Conservation (phyloP, 2,329 filamentous ascomycete species). For the Claviceps sorghi region DNA sequence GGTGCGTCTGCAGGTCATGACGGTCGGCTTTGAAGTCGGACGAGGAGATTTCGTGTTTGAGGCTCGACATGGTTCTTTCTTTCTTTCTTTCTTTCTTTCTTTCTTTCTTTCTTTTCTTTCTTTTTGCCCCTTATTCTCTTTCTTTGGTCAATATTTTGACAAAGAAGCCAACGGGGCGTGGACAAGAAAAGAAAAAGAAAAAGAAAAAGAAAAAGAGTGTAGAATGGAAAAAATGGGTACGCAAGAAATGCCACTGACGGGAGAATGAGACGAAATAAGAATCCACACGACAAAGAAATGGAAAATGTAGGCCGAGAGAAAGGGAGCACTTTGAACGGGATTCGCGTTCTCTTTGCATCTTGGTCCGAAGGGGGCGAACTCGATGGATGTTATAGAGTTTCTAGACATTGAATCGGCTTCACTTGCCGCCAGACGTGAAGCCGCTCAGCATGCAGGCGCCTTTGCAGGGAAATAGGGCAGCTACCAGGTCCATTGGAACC, state of each 20-base stretch:
- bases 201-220: neutral
- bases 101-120: neutral
- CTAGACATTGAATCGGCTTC: neutral
- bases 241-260: neutral
- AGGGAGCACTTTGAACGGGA: neutral
- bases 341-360: neutral
- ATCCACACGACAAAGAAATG: neutral
- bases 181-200: neutral
- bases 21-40: conserved; percentile 37
- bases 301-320: neutral
- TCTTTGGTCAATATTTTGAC: neutral
- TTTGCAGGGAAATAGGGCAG: neutral
- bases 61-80: conserved; percentile 13
- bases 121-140: too few relatives aligned
- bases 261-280: neutral
- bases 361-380: neutral
- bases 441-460: neutral
- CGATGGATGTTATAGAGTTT: conserved; percentile 2
- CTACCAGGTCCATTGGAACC: neutral
- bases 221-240: too few relatives aligned
- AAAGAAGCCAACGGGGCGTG: conserved; percentile 1
- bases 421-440: neutral
- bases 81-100: neutral
- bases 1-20: conserved; percentile 19
- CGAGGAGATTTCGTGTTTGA: conserved; percentile 26